These are phyloP conservation scores for Venturia asperata DNA, from an alignment of 2,329 filamentous ascomycete species.

Conservation along the genomic window DNA sequence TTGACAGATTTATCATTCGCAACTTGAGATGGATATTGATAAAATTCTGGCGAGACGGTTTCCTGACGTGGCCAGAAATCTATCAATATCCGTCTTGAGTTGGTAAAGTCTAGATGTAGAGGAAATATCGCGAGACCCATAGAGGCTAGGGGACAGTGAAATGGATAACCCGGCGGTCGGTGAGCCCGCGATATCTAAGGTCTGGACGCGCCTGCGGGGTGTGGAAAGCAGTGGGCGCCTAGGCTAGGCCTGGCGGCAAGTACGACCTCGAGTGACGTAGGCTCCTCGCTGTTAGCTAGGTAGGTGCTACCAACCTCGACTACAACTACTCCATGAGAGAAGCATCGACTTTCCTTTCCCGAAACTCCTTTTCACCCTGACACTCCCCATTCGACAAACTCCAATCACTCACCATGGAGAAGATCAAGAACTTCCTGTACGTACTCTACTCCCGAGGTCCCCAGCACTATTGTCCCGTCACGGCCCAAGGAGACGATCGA, in stretches of 20 bases:
- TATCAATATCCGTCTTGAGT: no score
- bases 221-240: neutral
- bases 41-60: no score
- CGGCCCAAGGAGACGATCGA: no score
- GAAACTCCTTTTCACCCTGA: neutral
- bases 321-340: neutral
- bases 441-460: neutral
- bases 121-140: no score
- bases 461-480: no score
- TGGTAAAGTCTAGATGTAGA: no score
- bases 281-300: neutral
- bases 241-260: neutral
- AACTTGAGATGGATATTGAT: no score
- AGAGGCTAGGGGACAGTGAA: no score
- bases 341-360: neutral
- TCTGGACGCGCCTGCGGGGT: neutral
- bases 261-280: constrained; percentile 11
- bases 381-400: neutral
- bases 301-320: neutral
- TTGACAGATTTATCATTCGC: no score
- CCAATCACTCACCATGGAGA: constrained; percentile 1
- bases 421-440: constrained; percentile 10
- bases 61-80: no score
- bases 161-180: no score
- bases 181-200: neutral